Evolutionary conservation across 2,329 filamentous ascomycete species (phyloP), one percentile per base, ranked within the genome.

Genomic region (Phyllosticta capitalensis): DNA sequence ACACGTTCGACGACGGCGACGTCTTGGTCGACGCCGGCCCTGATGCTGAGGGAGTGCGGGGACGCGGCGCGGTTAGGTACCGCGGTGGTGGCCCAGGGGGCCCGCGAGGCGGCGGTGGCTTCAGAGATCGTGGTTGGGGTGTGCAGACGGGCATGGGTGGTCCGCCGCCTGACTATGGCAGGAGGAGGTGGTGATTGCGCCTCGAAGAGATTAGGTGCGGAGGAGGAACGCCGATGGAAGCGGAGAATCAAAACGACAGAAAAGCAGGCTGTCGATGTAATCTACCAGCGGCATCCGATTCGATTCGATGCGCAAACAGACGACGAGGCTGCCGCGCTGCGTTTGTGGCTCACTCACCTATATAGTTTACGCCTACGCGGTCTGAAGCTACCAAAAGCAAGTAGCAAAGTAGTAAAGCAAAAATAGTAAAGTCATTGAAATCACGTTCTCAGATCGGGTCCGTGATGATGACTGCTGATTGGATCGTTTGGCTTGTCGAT

Each of bases 1-100:
- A 72, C 63, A 71, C 69, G 2, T 79, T 79, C 61, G 76, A 78
- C 59, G 75, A 74, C 12, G 73, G 72, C 1, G 72, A 74, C 56
- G 66, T 71, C 48, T 61, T 79, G 17, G 74, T 79, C 0, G 76
- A 79, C 63, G 70, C 69, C 9, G 72, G 71, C 1, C 65, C 65
- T 21, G 70, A 72, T 55, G 61, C 68, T 54, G 70, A 68, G 17
- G 67, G 69, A 33, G 52, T 59, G 19, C 55, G 57, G 26, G 57
- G 57, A 3, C 52, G 57, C 5, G 57, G 4, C 68, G 69, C 67
- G 45, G 66, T 65, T 33, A 20, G 51, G 20, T 52, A 51, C 9
- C 55, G 58, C 19, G 61, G 59, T 9, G 61, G 63, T 20, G 60
- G 62, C 24, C 30, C 30, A 38, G 30, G 30, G 4, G 63, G 63